Evolutionary conservation across 139 green algal genomes (phyloP), one percentile per base, ranked within the genome.

Genomic region (Tetratostichococcus sp.): DNA sequence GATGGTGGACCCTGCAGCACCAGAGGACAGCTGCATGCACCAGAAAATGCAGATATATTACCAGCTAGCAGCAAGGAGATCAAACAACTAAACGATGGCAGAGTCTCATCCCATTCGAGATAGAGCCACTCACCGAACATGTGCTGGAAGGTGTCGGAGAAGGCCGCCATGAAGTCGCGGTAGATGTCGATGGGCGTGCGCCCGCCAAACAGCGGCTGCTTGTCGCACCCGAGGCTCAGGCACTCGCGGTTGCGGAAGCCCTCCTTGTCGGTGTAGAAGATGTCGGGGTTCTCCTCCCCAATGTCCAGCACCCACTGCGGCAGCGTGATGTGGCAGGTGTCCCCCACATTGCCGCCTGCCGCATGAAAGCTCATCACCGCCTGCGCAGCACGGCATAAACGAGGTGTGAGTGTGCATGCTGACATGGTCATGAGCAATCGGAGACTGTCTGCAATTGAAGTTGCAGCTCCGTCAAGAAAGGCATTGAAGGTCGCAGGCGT

Each of bases 251-350:
- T 99, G 30, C 94, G 83, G 43, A 86, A 75, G 23, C 94, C 91
- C 22, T 80, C 70, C 78, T 86, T 85, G 83, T 99, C 96, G 25
- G 94, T 98, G 86, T 93, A 99, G 65, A 94, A 97, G 58, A 99
- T 93, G 79, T 99, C 95, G 17, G 89, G 88, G 76, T 98, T 90
- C 35, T 80, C 74, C 35, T 95, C 87, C 4, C 91, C 94, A 28
- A 93, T 89, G n/a, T 96, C 88, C 57, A 93, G 71, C 33, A 99
- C 90, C 96, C 96, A 99, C n/a, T 82, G 81, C 0, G 96, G 96
- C 77, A 99, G 83, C 25, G 92, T 84, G 59, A 99, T 96, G 69
- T 89, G 91, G 80, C 92, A 97, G 33, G 90, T 97, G 83, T 97
- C 91, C 22, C 93, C 93, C 35, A 97, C 92, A 76, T 97, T 97